A percentile compares a stretch with the other conserved stretches of the same genome.
These are phyloP conservation scores for Stromatinia cepivora DNA, from an alignment of 2,329 filamentous ascomycete species.

Conservation along the genomic window DNA sequence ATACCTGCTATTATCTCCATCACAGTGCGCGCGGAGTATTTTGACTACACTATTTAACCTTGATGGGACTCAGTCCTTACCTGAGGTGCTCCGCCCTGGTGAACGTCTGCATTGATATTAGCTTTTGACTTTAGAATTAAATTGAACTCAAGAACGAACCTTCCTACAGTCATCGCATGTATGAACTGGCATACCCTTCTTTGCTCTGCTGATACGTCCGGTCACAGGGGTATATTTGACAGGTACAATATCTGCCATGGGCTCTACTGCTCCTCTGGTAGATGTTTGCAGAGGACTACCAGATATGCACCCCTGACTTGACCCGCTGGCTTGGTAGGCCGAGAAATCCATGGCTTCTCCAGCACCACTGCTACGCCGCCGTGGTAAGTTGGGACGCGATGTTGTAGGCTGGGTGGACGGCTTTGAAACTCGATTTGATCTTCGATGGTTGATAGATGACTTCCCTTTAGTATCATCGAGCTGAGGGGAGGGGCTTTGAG, in stretches of 20 bases:
- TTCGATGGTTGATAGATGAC: conserved; percentile 33
- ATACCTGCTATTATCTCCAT: neutral
- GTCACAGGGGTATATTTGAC: conserved; percentile 43
- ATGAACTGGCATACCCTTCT: conserved; percentile 42
- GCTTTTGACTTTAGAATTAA: conserved; percentile 2
- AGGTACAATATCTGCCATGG: conserved; percentile 32
- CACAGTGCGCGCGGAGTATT: neutral
- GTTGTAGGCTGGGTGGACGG: conserved; percentile 26
- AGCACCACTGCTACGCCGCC: conserved; percentile 34
- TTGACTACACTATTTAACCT: neutral
- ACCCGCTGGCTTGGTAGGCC: conserved; percentile 30
- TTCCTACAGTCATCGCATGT: conserved; percentile 40
- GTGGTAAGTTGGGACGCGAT: conserved; percentile 28
- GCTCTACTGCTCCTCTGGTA: conserved; percentile 33
- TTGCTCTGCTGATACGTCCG: conserved; percentile 40
- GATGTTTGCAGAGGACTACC: conserved; percentile 35
- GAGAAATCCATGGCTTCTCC: conserved; percentile 37
- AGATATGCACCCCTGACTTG: conserved; percentile 32
- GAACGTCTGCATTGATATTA: conserved; percentile 51
- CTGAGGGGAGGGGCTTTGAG: conserved; percentile 32
- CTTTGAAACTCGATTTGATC: conserved; percentile 37
- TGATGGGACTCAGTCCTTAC: conserved; percentile 41
- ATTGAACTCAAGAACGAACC: conserved; percentile 26
- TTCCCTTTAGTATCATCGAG: conserved; percentile 33
- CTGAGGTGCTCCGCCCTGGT: conserved; percentile 63